phyloP scores from a whole-genome alignment of 2,329 filamentous ascomycete genomes.

The Fonsecaea monophora region DNA sequence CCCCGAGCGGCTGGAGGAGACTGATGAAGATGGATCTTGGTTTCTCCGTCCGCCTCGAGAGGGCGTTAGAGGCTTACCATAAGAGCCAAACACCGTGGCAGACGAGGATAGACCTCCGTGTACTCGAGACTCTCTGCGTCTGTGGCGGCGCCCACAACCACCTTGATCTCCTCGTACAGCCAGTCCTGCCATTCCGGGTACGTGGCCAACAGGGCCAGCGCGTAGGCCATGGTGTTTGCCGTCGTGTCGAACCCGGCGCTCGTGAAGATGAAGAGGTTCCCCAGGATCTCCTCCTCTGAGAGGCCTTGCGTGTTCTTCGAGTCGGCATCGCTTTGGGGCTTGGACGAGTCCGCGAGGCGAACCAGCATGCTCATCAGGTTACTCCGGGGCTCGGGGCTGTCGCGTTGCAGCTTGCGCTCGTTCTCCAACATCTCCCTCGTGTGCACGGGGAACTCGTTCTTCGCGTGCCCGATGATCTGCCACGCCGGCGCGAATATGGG shows the following conservation, averaged over 20 bases:
- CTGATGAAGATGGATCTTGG: not conserved
- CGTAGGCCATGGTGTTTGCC: constrained; percentile 59
- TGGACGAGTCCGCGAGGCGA: constrained; percentile 20
- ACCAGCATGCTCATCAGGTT: constrained; percentile 38
- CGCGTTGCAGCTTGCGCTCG: constrained; percentile 36
- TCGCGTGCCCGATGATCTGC: constrained; percentile 42
- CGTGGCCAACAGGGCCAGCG: constrained; percentile 55
- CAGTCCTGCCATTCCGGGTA: constrained; percentile 60
- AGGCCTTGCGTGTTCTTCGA: constrained; percentile 21
- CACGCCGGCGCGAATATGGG: constrained; percentile 35
- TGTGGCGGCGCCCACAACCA: constrained; percentile 42
- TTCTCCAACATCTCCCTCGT: constrained; percentile 42
- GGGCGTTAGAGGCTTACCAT: constrained; percentile 48
- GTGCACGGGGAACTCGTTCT: constrained; percentile 42
- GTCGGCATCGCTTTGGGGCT: constrained; percentile 3
- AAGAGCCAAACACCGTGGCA: constrained; percentile 55
- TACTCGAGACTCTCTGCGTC: constrained; percentile 49
- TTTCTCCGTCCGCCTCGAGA: not conserved
- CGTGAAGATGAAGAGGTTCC: constrained; percentile 39
- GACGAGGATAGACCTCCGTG: constrained; percentile 51
- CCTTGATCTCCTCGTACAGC: constrained; percentile 58
- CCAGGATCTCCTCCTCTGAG: constrained; percentile 36
- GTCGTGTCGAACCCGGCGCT: constrained; percentile 51
- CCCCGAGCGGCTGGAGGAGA: too few relatives aligned
- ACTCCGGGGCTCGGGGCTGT: constrained; percentile 43